Conservation (phyloP, 2,329 filamentous ascomycete genomes). For the Venturia aucupariae region DNA sequence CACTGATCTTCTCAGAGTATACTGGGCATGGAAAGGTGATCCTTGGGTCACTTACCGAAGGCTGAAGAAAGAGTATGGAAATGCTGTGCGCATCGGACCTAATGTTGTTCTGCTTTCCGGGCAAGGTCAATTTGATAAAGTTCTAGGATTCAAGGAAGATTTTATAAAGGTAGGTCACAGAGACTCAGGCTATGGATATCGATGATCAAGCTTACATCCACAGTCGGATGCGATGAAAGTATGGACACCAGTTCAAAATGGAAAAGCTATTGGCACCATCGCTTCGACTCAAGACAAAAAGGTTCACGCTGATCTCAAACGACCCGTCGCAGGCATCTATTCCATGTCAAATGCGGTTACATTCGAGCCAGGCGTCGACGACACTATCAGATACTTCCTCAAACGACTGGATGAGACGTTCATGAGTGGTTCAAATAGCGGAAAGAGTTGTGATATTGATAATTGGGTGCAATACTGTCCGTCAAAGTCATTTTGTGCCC, state of each 20-base stretch:
- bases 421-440: neutral
- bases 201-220: neutral
- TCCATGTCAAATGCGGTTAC: neutral
- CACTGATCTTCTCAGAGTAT: neutral
- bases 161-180: neutral
- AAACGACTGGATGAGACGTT: slow-evolving; percentile 6
- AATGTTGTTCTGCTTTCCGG: neutral
- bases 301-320: neutral
- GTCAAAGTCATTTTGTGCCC: neutral
- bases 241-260: neutral
- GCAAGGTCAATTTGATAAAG: slow-evolving; percentile 2
- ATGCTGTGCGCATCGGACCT: neutral
- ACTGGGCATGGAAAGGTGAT: slow-evolving; percentile 6
- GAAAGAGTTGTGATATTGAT: slow-evolving; percentile 9
- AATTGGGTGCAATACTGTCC: slow-evolving; percentile 8
- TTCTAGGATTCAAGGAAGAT: slow-evolving; percentile 6
- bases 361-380: slow-evolving; percentile 2
- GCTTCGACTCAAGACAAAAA: neutral
- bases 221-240: slow-evolving; percentile 3
- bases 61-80: slow-evolving; percentile 6
- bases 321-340: neutral
- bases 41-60: neutral
- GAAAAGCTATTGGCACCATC: neutral
- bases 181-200: neutral
- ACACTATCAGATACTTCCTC: slow-evolving; percentile 7